Evolutionary conservation across 495 filamentous ascomycete genomes (phyloP), one percentile per base, ranked within the genome.

Genomic region (Immersiella caudata): DNA sequence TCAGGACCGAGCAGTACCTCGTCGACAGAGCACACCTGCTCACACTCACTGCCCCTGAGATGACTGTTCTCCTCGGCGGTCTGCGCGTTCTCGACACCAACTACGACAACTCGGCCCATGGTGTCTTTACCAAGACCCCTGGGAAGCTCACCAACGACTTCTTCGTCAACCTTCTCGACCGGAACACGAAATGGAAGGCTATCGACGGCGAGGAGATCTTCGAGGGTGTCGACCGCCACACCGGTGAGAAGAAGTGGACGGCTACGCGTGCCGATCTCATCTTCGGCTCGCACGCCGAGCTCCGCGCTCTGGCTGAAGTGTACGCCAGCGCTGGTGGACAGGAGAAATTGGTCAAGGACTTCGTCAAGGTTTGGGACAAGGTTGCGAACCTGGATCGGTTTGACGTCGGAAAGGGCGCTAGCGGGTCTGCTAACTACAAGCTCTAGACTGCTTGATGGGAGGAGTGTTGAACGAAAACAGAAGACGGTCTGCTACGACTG

Each of bases 91-190:
- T 92, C 56, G 85, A 86, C 71, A 78, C 83, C 74, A 92, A 91
- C 82, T 89, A 82, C 71, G 86, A 91, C 68, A 86, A 88, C 62
- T 89, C 87, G 16, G 65, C 75, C 35, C 72, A 83, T 64, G 89
- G 89, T 54, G 85, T 91, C 18, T 80, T 92, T 72, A 92, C 89
- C 64, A 76, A 80, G 66, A 79, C 77, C 20, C 87, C 89, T 0
- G 89, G 89, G 60, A 76, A 85, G 73, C 84, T 92, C 67, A 89
- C 86, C 76, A 90, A 89, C 74, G 89, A 92, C 79, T 92, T 89
- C 83, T 92, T 92, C 73, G 84, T 88, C 74, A 91, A 91, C 80
- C 82, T 92, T 26, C 81, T 92, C 12, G 89, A 92, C 73, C 83
- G 83, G 74, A 78, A 73, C 80, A 90, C 87, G 1, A 79, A 72